Evolutionary conservation across 2,329 filamentous ascomycete genomes (phyloP).

Genomic region (Ciborinia camelliae): DNA sequence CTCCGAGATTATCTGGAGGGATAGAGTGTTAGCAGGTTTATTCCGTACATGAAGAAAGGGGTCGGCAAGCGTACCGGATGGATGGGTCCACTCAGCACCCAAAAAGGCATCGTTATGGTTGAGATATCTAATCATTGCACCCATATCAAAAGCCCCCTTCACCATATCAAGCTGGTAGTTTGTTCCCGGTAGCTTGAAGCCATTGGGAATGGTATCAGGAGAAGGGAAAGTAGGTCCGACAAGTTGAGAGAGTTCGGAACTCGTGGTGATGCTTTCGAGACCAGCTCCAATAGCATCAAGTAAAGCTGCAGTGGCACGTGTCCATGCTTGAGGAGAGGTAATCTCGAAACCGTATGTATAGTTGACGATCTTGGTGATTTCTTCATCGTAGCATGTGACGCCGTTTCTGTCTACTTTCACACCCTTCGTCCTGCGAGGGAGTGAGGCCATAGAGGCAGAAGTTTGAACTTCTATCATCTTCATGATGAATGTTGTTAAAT

Average conservation of each 20-base stretch:
- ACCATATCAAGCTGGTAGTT: constrained; percentile 38
- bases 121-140: constrained; percentile 41
- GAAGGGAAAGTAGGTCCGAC: constrained; percentile 25
- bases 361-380: constrained; percentile 24
- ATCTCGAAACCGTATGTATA: constrained; percentile 28
- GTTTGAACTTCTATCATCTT: constrained; percentile 16
- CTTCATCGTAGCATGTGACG: constrained; percentile 22
- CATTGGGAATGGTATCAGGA: constrained; percentile 32
- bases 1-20: constrained; percentile 40
- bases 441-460: background rate
- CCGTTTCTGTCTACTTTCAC: constrained; percentile 3
- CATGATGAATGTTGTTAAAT: constrained; percentile 2
- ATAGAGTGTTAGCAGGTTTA: background rate
- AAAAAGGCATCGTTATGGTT: constrained; percentile 44
- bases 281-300: constrained; percentile 29
- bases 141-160: constrained; percentile 42
- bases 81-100: constrained; percentile 45
- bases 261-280: constrained; percentile 24
- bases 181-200: constrained; percentile 42
- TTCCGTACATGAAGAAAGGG: background rate
- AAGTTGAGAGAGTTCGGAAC: constrained; percentile 21
- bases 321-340: constrained; percentile 19
- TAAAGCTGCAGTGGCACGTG: constrained; percentile 22
- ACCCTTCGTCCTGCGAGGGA: constrained; percentile 1
- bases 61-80: constrained; percentile 32